Evolutionary conservation across 139 green algal species (phyloP).

Genomic region (Eudorina sp.): DNA sequence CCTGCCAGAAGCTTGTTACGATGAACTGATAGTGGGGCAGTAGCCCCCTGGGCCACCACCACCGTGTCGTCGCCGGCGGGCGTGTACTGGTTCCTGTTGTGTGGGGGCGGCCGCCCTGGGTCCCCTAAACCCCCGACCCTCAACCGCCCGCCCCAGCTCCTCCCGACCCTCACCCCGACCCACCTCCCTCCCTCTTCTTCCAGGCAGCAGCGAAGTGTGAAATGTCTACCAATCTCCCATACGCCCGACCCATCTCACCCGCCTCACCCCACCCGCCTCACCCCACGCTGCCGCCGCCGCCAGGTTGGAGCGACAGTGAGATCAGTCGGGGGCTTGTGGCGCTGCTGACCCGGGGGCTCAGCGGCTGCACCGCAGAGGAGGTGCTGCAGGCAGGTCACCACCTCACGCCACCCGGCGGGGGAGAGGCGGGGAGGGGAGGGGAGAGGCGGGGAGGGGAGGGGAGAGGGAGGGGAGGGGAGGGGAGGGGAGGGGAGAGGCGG

Average conservation of each 20-base stretch:
- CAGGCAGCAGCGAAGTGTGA: neutral
- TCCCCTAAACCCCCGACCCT: too few species aligned
- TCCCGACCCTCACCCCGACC: neutral
- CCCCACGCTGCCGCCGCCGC: neutral
- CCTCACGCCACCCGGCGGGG: too few species aligned
- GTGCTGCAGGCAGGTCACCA: conserved; percentile 62
- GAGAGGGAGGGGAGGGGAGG: neutral
- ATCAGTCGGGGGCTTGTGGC: conserved; percentile 83
- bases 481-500: neutral
- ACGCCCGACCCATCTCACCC: too few species aligned
- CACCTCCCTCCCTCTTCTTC: neutral
- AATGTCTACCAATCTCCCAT: too few species aligned
- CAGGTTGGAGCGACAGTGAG: conserved; percentile 74
- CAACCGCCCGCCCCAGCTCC: too few species aligned
- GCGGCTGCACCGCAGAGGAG: conserved; percentile 76
- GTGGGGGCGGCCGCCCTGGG: too few species aligned
- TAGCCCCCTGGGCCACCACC: too few species aligned
- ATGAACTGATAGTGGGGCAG: too few species aligned
- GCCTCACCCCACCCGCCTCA: neutral
- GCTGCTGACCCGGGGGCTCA: conserved; percentile 75
- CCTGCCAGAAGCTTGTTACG: too few species aligned
- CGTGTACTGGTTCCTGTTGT: too few species aligned
- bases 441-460: neutral
- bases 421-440: too few species aligned
- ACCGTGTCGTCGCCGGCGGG: too few species aligned